Percentiles rank a stretch among this genome's conserved stretches.
Evolutionary conservation across 169 alveolate species (phyloP).

Genomic region (Cytauxzoon felis): DNA sequence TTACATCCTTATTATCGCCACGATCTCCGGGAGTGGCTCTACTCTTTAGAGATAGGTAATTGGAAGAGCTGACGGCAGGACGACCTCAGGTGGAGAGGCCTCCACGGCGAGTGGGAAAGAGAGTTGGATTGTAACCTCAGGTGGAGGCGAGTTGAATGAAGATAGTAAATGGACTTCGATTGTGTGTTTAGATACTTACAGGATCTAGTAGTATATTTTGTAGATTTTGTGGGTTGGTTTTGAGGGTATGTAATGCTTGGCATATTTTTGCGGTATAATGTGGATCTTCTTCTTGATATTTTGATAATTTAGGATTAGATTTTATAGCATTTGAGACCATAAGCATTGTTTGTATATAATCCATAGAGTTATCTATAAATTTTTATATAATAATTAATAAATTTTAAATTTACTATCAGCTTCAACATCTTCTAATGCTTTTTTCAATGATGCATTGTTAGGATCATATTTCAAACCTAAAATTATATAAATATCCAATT

Average conservation of each 20-base stretch:
- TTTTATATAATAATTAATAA: background rate
- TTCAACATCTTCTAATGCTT: conserved; percentile 75
- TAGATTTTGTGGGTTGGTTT: conserved; percentile 39
- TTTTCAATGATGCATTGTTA: conserved; percentile 77
- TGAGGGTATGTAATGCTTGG: conserved; percentile 10
- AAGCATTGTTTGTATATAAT: conserved; percentile 26
- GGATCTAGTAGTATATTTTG: conserved; percentile 50
- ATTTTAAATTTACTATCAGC: conserved; percentile 43
- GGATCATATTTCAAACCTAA: conserved; percentile 87
- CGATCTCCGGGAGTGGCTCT: no score
- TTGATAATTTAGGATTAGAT: conserved; percentile 40
- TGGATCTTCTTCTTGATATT: conserved; percentile 59
- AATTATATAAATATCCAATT: background rate
- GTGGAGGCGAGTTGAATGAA: no score
- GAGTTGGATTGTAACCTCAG: no score
- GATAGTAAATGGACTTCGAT: no score
- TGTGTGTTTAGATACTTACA: no score
- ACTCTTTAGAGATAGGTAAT: no score
- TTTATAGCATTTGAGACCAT: conserved; percentile 29
- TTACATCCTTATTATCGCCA: no score
- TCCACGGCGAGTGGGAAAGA: no score
- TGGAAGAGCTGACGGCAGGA: no score
- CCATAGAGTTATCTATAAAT: conserved; percentile 7
- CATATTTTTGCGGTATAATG: conserved; percentile 25
- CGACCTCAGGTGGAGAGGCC: no score